Base-by-base conservation (phyloP, 768 basidiomycete species). In the Collybia mongolica region DNA sequence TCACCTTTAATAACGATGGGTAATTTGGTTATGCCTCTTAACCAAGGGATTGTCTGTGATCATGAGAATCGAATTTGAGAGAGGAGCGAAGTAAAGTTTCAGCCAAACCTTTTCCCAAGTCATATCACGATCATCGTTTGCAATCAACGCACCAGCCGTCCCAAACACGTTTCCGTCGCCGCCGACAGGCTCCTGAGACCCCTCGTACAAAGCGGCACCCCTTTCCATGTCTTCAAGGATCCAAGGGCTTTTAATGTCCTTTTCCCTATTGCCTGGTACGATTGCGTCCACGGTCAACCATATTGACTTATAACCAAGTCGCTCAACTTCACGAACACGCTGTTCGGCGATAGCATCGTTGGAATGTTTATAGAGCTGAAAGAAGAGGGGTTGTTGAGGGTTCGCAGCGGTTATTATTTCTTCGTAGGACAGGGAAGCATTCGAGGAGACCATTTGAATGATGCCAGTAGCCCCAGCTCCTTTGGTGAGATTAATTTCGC, bases 221-320 rank as follows among this genome's bases (percentile, higher is more conserved):
- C 62, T 68, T 60, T 86, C 83, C 47, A 79, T 68, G 37, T 79
- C 86, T 58, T 83, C 84, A n/a, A 71, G 51, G 19, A 65, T 52
- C 76, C 75, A 86, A 9, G 82, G 79, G 51, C 76, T 80, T 48
- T 81, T 77, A 37, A 82, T 81, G 59, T 93, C 90, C 48, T 76
- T 70, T 65, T 93, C 90, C 40, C 93, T 78, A 57, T 93, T 93
- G 7, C 90, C 87, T 2, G 86, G 74, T 36, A 88, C 82, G n/a
- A 90, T 74, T 0, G 91, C 89, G 67, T 98, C 94, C 2, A 96
- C 93, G 2, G 94, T 97, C 48, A 98, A 73, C 65, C 92, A 92
- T 51, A 98, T 89, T 0, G 90, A 93, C 42, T 86, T 91, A 67
- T 88, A 95, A 0, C 92, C 91, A 3, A 90, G 67, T 24, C 66